Evolutionary conservation across 1,284 basidiomycete genomes (phyloP).

Genomic region (Leccinum insigne): DNA sequence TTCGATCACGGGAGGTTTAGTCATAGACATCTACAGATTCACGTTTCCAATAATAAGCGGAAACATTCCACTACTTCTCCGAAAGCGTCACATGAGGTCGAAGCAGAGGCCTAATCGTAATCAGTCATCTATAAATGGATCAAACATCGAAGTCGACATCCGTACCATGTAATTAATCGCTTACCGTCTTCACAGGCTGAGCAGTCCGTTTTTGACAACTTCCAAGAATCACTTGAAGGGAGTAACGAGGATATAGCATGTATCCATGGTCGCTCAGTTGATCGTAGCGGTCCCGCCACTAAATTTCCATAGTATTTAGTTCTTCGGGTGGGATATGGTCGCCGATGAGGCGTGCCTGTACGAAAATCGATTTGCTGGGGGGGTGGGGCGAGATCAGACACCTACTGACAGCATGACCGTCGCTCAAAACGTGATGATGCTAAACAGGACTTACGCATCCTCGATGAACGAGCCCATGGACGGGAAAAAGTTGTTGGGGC

Average conservation of each 20-base stretch:
- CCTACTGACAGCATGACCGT: too few relatives aligned
- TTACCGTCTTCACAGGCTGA: too few relatives aligned
- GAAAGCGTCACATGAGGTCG: conserved; percentile 34
- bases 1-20: too few relatives aligned
- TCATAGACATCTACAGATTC: background rate
- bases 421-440: too few relatives aligned
- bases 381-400: too few relatives aligned
- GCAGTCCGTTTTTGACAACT: conserved; percentile 1
- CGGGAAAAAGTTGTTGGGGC: too few relatives aligned
- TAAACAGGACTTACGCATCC: too few relatives aligned
- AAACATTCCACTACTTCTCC: conserved; percentile 37
- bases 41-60: conserved; percentile 34
- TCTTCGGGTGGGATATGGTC: conserved; percentile 6
- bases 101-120: conserved; percentile 37
- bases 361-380: too few relatives aligned
- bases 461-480: too few relatives aligned
- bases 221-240: conserved; percentile 36
- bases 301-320: conserved; percentile 13
- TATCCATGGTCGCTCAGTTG: conserved; percentile 36
- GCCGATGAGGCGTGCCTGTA: background rate
- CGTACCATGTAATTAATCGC: too few relatives aligned
- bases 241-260: conserved; percentile 36
- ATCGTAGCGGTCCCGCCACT: conserved; percentile 15
- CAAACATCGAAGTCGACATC: background rate
- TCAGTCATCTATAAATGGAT: background rate